Base-by-base conservation (phyloP, 208 protist genomes). In the Borovskyia barvae region DNA sequence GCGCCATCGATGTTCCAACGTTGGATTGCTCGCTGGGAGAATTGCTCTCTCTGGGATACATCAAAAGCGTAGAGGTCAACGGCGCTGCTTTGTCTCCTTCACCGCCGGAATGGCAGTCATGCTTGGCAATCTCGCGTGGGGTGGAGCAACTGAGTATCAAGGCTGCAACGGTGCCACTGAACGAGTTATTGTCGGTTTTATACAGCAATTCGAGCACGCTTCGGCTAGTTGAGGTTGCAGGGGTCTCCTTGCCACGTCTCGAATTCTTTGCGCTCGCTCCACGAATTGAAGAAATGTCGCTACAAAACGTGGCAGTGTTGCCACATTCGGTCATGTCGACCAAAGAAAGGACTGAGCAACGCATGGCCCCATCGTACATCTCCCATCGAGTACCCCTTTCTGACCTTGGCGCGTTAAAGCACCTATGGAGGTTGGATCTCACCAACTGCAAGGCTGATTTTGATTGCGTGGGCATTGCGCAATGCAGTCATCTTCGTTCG, bases 131-230 rank as follows among this genome's bases (percentile, higher is more conserved):
- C 9, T 29, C 54, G 3, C 42, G 33, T 1, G 56, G 42, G 2
- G 22, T 73, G 11, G 33, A 63, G 37, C 49, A 50, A 35, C 42
- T 72, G 12, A 53, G 65, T 6, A 37, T 66, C 32, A 64, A 70
- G 28, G 52, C 52, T 14, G 25, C 43, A 0, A 26, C 35, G 4
- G 46, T 69, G 39, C 52, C 49, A 0, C 19, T 72, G 39, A 67
- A 49, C 46, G 72, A 72, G 35, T 50, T 72, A 20, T 39, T 77
- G 14, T 64, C 65, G 1, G 35, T 72, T 14, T 19, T 72, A 32
- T 40, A 42, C 40, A 55, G 58, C 22, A 65, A 62, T 25, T 30
- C 58, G 11, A 17, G 58, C 4, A 67, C 72, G 1, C 46, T 72
- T 4, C 47, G 41, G 14, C 29, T 32, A 7, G 47, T 72, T n/a